Conservation (phyloP, 495 filamentous ascomycete species). For the Aspergillus ostianus region DNA sequence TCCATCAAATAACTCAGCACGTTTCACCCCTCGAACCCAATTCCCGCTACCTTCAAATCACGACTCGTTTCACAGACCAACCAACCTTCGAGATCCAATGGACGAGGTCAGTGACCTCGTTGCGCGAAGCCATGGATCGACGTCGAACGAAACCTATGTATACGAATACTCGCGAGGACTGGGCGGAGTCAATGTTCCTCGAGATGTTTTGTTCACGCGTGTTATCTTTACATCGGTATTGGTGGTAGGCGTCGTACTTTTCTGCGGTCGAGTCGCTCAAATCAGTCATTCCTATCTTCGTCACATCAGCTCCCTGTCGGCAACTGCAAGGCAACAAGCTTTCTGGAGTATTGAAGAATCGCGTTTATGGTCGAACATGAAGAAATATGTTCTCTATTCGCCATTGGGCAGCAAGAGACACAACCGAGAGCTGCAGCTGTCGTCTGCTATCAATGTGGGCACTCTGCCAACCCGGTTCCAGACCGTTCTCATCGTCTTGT, state of each 20-base stretch:
- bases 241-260: conserved; percentile 48
- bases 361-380: conserved; percentile 65
- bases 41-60: neutral
- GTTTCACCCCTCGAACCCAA: neutral
- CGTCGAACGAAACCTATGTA: conserved; percentile 40
- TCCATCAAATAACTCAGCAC: neutral
- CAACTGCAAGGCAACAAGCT: conserved; percentile 45
- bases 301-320: conserved; percentile 63
- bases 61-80: conserved; percentile 9
- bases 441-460: conserved; percentile 79
- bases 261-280: conserved; percentile 57
- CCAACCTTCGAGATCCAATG: conserved; percentile 29
- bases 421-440: conserved; percentile 85
- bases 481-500: conserved; percentile 66
- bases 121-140: conserved; percentile 30
- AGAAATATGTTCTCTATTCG: conserved; percentile 79
- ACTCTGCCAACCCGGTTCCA: conserved; percentile 88
- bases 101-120: conserved; percentile 30
- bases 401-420: conserved; percentile 81
- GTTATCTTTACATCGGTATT: conserved; percentile 49
- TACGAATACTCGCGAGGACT: conserved; percentile 46
- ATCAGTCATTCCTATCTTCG: conserved; percentile 68
- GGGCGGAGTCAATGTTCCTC: conserved; percentile 42
- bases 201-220: conserved; percentile 41
- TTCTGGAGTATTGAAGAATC: conserved; percentile 67